Evolutionary conservation across 768 basidiomycete genomes (phyloP), one percentile per base, ranked within the genome.

Genomic region (Grammothele lineata): DNA sequence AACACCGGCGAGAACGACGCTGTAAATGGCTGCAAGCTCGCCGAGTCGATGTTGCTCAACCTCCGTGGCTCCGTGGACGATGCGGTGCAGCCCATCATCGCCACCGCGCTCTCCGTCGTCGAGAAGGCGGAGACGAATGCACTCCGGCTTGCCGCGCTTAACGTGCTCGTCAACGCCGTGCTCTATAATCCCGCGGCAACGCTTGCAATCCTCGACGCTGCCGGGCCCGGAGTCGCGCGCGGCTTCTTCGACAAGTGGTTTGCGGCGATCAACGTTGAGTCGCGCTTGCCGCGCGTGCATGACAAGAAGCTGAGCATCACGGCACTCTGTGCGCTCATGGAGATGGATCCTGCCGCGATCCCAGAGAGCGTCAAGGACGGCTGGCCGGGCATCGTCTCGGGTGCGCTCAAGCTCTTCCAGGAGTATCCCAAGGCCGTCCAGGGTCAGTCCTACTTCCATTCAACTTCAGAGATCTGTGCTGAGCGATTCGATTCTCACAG

Each of bases 201-300:
- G 2, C 73, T 94, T 35, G 83, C 82, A 50, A 62, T 91, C 45
- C 85, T 94, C 73, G 87, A 89, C 59, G 64, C 55, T 25, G 66
- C 72, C 57, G 71, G 71, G 21, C 66, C 81, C 0, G 82, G 81
- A n/a, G 69, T 74, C 30, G 76, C 85, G 0, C 80, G 84, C 30
- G 59, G 65, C n/a, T 91, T 94, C 73, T 92, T 94, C 61, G 80
- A 89, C 60, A 76, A 71, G 53, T 94, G 91, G 91, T 92, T 93
- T 61, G 75, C 66, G 10, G 79, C 80, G 10, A 86, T 92, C 65
- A 81, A 81, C 47, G 60, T 54, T 30, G 70, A 74, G 25, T 70
- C 63, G 21, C 75, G 73, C 39, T 74, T 92, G 27, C 87, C 89
- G 11, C 80, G 91, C 17, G 90, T 95, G 36, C 91, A 95, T 61